A percentile compares a stretch with the other conserved stretches of the same genome.
phyloP scores from a whole-genome alignment of 441 rosid genomes.

The Erysimum cheiri region DNA sequence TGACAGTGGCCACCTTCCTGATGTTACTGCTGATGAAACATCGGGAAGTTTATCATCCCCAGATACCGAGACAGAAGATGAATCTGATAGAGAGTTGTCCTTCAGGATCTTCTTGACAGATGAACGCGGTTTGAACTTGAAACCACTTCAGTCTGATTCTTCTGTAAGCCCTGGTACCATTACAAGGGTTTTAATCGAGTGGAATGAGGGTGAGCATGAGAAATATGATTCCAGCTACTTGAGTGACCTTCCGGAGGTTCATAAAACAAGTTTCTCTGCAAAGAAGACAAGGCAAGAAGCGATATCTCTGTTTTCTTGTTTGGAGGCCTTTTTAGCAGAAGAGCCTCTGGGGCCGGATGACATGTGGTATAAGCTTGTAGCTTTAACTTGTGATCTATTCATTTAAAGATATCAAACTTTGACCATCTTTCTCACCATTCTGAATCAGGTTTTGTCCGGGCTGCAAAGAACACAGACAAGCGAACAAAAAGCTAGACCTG shows the following conservation, averaged over 20 bases:
- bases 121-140: slow-evolving; percentile 44
- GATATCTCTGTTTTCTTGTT: slow-evolving; percentile 65
- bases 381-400: slow-evolving; percentile 24
- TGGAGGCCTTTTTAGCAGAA: slow-evolving; percentile 75
- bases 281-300: slow-evolving; percentile 68
- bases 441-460: slow-evolving; percentile 66
- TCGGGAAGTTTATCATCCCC: slow-evolving; percentile 50
- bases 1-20: slow-evolving; percentile 60
- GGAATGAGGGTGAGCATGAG: slow-evolving; percentile 73
- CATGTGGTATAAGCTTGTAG: slow-evolving; percentile 61
- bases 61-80: slow-evolving; percentile 47
- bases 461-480: slow-evolving; percentile 79
- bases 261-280: slow-evolving; percentile 53
- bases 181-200: slow-evolving; percentile 59
- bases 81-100: slow-evolving; percentile 44
- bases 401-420: neutral
- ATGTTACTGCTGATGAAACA: slow-evolving; percentile 49
- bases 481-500: slow-evolving; percentile 73
- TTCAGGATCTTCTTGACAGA: slow-evolving; percentile 58
- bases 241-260: slow-evolving; percentile 76
- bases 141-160: slow-evolving; percentile 58
- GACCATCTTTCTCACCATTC: slow-evolving; percentile 16
- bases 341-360: slow-evolving; percentile 84
- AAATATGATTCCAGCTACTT: slow-evolving; percentile 74
- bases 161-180: slow-evolving; percentile 50